Conservation (phyloP, 1,284 basidiomycete genomes). For the Trichosporon sp. region DNA sequence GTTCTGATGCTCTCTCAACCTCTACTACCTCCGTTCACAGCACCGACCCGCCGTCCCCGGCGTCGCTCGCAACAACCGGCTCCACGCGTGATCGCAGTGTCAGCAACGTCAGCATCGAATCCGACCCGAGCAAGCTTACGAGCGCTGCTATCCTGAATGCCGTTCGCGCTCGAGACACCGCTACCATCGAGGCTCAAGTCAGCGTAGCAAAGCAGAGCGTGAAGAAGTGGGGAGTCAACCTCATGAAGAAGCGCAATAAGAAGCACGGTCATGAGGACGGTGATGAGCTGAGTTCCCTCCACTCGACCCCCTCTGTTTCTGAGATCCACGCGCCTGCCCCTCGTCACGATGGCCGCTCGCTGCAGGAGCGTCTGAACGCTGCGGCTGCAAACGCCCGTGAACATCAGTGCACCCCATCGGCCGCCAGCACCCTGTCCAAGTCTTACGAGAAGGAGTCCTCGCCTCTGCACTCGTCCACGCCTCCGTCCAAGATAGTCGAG, state of each 20-base stretch:
- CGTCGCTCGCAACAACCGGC: not conserved
- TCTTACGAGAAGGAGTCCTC: not conserved
- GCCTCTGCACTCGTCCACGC: not conserved
- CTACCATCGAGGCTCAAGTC: slow-evolving; percentile 69
- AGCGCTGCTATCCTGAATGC: slow-evolving; percentile 53
- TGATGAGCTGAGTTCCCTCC: slow-evolving; percentile 27
- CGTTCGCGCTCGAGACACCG: slow-evolving; percentile 75
- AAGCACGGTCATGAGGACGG: slow-evolving; percentile 25
- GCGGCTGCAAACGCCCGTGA: slow-evolving; percentile 35
- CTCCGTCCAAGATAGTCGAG: not conserved
- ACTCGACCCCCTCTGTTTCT: not conserved
- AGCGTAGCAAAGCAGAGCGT: slow-evolving; percentile 73
- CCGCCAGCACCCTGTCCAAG: not conserved
- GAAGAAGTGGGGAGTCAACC: slow-evolving; percentile 83
- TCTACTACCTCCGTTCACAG: slow-evolving; percentile 11
- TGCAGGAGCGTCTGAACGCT: slow-evolving; percentile 49
- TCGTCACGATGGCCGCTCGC: slow-evolving; percentile 33
- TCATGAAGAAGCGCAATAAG: slow-evolving; percentile 50
- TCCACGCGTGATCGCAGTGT: not conserved
- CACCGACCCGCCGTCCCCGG: not conserved
- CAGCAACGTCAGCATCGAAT: slow-evolving; percentile 1
- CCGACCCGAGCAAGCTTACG: slow-evolving; percentile 11
- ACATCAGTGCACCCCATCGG: not conserved
- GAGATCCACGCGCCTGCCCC: slow-evolving; percentile 44
- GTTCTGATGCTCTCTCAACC: not conserved